Base-by-base conservation (phyloP, 2,329 filamentous ascomycete genomes). In the Helicocarpus griseus region DNA sequence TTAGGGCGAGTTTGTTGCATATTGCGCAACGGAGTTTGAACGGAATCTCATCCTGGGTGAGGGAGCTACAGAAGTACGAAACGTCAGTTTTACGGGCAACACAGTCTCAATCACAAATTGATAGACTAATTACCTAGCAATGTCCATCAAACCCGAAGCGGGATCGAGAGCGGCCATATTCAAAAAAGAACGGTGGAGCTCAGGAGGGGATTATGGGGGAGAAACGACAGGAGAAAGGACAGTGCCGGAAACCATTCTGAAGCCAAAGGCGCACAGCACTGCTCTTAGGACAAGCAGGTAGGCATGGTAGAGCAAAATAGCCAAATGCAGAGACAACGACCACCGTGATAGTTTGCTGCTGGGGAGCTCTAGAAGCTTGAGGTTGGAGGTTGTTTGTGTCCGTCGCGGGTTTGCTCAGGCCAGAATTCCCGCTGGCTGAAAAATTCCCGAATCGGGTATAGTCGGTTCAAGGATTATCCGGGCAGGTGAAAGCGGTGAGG, bases 21-120 rank as follows among this genome's bases (percentile, higher is more conserved):
- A 89, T 87, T 49, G 89, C 89, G 75, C 93, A 98, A 70, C 90
- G 86, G 57, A 98, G 79, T 76, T 95, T 96, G 63, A 90, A 89
- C n/a, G 93, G 93, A 53, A 96, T 89, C 56, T 93, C 88, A 61
- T 91, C 87, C 58, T 86, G 81, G 19, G 81, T 75, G 54, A 95
- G 77, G 47, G 86, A 85, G 67, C 89, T 94, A 33, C 5, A 38
- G 28, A 26, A 13, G 21, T 39, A 14, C 3, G 11, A 35, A 53
- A 48, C 45, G 28, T 33, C 21, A 36, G 22, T 26, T 1, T 17
- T 36, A 5, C 21, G 22, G 29, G 22, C 14, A 13, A 48, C n/a
- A n/a, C 5, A 21, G 36, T 7, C 19, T 14, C 2, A 29, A 21
- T 14, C 19, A 13, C n/a, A n/a, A n/a, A n/a, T n/a, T n/a, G n/a